These are phyloP conservation scores for Phytopythium helicoides DNA, from an alignment of 352 stramenopile species.

Conservation along the genomic window DNA sequence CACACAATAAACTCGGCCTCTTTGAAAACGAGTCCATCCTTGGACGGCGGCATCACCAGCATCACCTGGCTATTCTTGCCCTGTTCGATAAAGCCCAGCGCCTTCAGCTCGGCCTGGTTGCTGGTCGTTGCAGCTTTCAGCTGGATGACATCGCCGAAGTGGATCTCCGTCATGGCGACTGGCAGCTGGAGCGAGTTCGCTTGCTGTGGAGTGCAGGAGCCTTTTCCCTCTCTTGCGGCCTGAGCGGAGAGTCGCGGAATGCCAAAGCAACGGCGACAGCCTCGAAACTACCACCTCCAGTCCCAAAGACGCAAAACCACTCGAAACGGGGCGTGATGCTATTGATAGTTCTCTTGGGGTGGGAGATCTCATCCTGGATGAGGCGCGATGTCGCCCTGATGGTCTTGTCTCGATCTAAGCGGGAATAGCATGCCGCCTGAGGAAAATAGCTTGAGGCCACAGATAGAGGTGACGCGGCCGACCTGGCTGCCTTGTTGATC, in stretches of 20 bases:
- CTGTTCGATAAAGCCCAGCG: conserved; percentile 54
- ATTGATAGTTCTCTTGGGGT: too few species aligned
- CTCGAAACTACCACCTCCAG: conserved; percentile 1
- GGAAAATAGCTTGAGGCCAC: too few species aligned
- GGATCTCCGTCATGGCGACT: conserved; percentile 33
- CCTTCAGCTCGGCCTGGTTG: conserved; percentile 12
- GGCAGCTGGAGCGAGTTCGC: conserved; percentile 5
- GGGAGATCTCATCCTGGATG: too few species aligned
- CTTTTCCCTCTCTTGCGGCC: background rate
- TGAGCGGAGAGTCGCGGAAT: conserved; percentile 7
- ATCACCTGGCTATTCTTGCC: conserved; percentile 33
- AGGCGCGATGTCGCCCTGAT: too few species aligned
- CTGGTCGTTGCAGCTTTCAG: conserved; percentile 37
- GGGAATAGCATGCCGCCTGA: too few species aligned
- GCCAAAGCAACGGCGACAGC: background rate
- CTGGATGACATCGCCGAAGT: conserved; percentile 57
- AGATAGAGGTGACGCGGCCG: too few species aligned
- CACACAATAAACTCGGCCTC: conserved; percentile 77
- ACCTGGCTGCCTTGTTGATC: too few species aligned
- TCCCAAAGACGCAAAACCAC: too few species aligned
- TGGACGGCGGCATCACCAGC: conserved; percentile 51
- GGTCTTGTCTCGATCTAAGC: too few species aligned
- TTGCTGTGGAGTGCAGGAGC: background rate
- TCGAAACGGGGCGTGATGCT: too few species aligned
- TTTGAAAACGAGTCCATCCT: conserved; percentile 34